These are phyloP conservation scores for Gossypium davidsonii DNA, from an alignment of 441 rosid genomes.

Conservation along the genomic window DNA sequence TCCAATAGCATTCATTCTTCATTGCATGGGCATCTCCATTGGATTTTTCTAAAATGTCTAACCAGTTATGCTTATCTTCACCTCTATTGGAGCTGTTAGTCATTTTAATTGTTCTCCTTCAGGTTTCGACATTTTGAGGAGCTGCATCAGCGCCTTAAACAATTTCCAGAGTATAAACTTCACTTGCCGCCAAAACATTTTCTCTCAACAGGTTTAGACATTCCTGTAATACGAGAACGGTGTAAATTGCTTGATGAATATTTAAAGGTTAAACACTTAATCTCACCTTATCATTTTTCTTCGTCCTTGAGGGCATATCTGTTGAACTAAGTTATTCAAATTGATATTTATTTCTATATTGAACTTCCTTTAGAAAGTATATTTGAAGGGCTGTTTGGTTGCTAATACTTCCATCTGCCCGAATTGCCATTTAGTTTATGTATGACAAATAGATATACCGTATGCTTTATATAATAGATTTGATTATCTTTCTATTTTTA, in stretches of 20 bases:
- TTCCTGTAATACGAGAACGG: constrained; percentile 81
- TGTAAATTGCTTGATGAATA: constrained; percentile 82
- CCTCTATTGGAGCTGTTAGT: background rate
- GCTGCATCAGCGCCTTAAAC: constrained; percentile 90
- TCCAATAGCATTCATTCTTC: background rate
- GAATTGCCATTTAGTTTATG: background rate
- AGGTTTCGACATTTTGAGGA: constrained; percentile 99
- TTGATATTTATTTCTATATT: background rate
- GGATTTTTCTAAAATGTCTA: constrained; percentile 12
- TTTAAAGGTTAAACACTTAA: constrained; percentile 60
- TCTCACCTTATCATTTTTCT: constrained; percentile 13
- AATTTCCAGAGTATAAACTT: constrained; percentile 83
- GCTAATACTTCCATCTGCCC: background rate
- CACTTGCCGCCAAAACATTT: constrained; percentile 98
- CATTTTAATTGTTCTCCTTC: constrained; percentile 16
- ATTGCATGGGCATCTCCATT: background rate
- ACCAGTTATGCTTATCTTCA: background rate
- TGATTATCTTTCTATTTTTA: constrained; percentile 13
- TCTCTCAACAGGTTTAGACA: constrained; percentile 85
- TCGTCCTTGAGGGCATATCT: background rate
- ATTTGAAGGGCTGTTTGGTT: background rate
- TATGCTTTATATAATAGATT: background rate
- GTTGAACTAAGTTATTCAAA: constrained; percentile 3
- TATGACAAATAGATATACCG: background rate
- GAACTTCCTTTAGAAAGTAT: background rate